Base-by-base conservation (phyloP, 225 moss, liverwort and hornwort genomes). In the Marchantia polymorpha region DNA sequence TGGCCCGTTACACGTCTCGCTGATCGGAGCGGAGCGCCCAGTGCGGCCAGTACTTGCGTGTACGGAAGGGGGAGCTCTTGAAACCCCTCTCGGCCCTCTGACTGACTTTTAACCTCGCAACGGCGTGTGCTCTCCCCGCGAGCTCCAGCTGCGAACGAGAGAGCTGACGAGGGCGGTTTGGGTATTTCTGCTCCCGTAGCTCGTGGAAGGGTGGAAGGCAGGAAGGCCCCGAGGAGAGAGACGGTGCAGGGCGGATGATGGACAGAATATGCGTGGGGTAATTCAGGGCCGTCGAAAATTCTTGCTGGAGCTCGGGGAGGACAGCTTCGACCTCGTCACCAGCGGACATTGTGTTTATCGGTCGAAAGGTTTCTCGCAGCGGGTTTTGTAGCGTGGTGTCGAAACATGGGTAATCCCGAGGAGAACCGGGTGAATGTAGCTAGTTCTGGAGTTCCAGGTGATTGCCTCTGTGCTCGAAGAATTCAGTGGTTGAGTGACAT, bases 401-500 rank as follows among this genome's bases (percentile, higher is more conserved):
- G 11, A 49, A 50, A 9, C 27, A 71, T 71, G 71, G 71, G 71
- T 71, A 49, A 23, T n/a, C 71, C 71, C 23, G 49, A 22, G 10
- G 71, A 50, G 69, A 69, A 69, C 69, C 69, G 48, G 16, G 68
- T 1, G 14, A 71, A 71, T 71, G 50, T 12, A 51, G 10, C 71
- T 13, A 71, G 23, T 23, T 19, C 71, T 20, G 71, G 10, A 50
- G 50, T n/a, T 71, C n/a, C 71, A 71, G 71, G 71, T 71, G 16
- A 69, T 8, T 31, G 20, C 7, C 39, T 67, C 27, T 19, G 20
- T 19, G 20, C 19, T 19, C 39, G 8, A 22, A 61, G 15, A 68
- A 69, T 39, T 31, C 12, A 31, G 4, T 7, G 47, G 12, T 46
- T 17, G 17, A 7, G 16, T 61, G 22, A 22, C 9, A 17, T 6